Base-by-base conservation (phyloP, 129 eudicot genomes). In the Glebionis coronaria region DNA sequence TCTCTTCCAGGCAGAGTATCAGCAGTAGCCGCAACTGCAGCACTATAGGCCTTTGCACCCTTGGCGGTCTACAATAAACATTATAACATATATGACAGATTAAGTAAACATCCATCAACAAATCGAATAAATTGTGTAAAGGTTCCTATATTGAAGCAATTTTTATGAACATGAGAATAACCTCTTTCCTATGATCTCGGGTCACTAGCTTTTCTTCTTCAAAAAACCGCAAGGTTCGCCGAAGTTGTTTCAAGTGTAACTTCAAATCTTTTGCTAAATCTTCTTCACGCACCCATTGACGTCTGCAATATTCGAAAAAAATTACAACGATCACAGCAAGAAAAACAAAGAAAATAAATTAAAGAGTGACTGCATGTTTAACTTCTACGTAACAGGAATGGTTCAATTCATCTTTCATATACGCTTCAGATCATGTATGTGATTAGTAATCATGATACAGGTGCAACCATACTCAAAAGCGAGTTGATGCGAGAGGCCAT, bases 221-320 rank as follows among this genome's bases (percentile, higher is more conserved):
- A 72, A 92, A 84, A 72, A 93, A 88, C 25, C 92, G 88, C 63
- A 93, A 68, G 35, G 91, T 88, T 62, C 98, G 84, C 27, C 98
- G 91, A 61, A 92, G 95, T 76, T 92, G 98, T 73, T 92, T 92
- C 31, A 86, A 65, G 75, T 93, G 98, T 78, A 93, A 71, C 78
- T 84, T 93, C 67, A 93, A 81, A 83, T 86, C 97, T 87, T 88
- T 93, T 15, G 99, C 99, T 74, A 93, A 82, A 75, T 93, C 99
- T 81, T 93, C 99, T 79, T 93, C 99, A 51, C 95, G 87, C 47
- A 86, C 95, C 99, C 99, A 93, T 61, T 92, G 98, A 18, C 98
- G 91, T 73, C 98, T 86, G 61, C 16, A 85, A 40, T 44, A 42
- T 14, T 31, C 65, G 28, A 14, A 70, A 27, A 60, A 44, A 61